Percentiles rank a stretch among this genome's conserved stretches.
Evolutionary conservation across 257 asterid species (phyloP).

Genomic region (Solanum rostratum): DNA sequence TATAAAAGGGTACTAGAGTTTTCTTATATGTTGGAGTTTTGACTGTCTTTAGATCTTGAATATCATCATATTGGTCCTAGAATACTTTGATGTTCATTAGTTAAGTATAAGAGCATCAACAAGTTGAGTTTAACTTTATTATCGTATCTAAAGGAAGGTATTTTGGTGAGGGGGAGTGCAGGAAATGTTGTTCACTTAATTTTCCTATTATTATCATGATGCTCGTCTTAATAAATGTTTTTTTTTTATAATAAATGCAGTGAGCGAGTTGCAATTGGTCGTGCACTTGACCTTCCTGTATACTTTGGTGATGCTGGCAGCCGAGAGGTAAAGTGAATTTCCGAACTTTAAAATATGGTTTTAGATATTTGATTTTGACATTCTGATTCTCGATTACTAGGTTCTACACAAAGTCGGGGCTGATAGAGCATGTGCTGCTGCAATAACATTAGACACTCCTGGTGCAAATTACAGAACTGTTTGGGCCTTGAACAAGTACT

Average conservation of each 20-base stretch:
- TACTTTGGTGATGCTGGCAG: conserved; percentile 99
- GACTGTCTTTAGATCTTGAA: background rate
- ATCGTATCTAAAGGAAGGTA: background rate
- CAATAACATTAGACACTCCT: conserved; percentile 90
- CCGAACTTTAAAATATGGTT: conserved; percentile 3
- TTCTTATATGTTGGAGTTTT: background rate
- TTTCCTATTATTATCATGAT: background rate
- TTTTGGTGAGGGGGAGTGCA: background rate
- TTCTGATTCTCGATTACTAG: conserved; percentile 27
- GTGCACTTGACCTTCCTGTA: conserved; percentile 98
- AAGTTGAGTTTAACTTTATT: background rate
- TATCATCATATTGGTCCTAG: background rate
- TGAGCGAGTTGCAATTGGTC: conserved; percentile 93
- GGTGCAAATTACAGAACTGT: conserved; percentile 99
- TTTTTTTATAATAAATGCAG: conserved; percentile 25
- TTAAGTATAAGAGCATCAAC: background rate
- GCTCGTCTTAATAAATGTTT: background rate
- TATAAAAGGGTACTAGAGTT: background rate
- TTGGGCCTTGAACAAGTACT: conserved; percentile 98
- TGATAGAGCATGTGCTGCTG: conserved; percentile 98
- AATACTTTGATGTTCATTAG: background rate
- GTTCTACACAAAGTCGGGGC: conserved; percentile 99
- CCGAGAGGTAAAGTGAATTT: conserved; percentile 59
- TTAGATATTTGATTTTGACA: conserved; percentile 2
- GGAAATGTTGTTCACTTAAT: background rate